These are phyloP conservation scores for Ogataea trehaloabstinens DNA, from an alignment of 805 yeast species.

Conservation along the genomic window DNA sequence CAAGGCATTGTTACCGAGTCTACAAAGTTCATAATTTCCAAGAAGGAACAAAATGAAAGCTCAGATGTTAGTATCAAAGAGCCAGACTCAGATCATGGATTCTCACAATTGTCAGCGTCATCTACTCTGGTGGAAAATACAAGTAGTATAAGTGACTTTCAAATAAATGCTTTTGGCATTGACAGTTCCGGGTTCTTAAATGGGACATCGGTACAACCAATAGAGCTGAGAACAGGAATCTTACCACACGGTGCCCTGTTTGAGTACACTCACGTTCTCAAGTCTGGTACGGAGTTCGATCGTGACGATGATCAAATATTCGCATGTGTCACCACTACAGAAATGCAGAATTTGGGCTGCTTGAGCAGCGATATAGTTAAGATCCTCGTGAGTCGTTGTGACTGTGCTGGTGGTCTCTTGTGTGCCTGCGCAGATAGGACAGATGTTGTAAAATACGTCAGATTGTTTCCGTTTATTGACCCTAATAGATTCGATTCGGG, in stretches of 20 bases:
- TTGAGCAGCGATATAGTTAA: constrained; percentile 68
- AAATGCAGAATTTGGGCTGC: constrained; percentile 55
- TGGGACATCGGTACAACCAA: constrained; percentile 6
- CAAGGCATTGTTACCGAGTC: constrained; percentile 55
- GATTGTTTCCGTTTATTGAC: constrained; percentile 60
- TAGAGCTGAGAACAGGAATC: constrained; percentile 9
- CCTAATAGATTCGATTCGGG: constrained; percentile 48
- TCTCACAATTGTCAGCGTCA: constrained; percentile 9
- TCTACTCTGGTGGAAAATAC: constrained; percentile 10
- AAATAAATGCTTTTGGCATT: constrained; percentile 16
- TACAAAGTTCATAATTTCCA: constrained; percentile 57
- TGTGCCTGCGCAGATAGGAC: constrained; percentile 16
- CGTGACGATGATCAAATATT: constrained; percentile 46
- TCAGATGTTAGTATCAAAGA: constrained; percentile 4
- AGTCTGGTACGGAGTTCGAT: constrained; percentile 17
- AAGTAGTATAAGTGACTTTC: constrained; percentile 8
- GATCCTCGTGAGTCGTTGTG: constrained; percentile 20
- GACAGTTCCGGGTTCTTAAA: constrained; percentile 13
- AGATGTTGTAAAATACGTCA: constrained; percentile 28
- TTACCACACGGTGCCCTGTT: constrained; percentile 11
- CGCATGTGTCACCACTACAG: constrained; percentile 46
- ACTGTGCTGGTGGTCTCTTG: constrained; percentile 15
- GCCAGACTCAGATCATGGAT: constrained; percentile 9
- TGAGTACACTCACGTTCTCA: constrained; percentile 17
- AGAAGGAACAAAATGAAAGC: constrained; percentile 16